These are phyloP conservation scores for Carex kokanica DNA, from an alignment of 176 grass and related monocot genomes.

Conservation along the genomic window DNA sequence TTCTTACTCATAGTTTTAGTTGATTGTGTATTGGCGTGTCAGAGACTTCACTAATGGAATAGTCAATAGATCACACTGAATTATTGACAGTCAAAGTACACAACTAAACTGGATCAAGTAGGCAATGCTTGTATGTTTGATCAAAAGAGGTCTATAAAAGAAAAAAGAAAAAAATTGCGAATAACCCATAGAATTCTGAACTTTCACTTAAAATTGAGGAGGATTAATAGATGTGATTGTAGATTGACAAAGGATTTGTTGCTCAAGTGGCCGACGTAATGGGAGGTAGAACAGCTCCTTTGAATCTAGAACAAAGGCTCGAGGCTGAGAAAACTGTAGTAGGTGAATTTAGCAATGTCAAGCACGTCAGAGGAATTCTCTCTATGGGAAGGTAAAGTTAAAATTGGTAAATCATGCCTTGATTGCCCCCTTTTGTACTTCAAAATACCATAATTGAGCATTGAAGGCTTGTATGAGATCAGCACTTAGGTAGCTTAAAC, in stretches of 20 bases:
- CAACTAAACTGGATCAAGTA: not conserved
- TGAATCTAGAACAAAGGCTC: slow-evolving; percentile 66
- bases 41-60: not conserved
- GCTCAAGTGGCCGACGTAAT: slow-evolving; percentile 87
- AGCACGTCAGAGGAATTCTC: slow-evolving; percentile 92
- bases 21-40: not conserved
- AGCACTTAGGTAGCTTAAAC: not conserved
- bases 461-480: slow-evolving; percentile 1
- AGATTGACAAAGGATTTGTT: slow-evolving; percentile 98
- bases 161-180: not conserved
- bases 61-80: not conserved
- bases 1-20: not conserved
- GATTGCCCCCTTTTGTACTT: not conserved
- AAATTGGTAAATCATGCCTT: not conserved
- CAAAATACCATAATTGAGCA: not conserved
- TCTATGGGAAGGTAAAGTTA: slow-evolving; percentile 88
- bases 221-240: slow-evolving; percentile 5
- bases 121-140: not conserved
- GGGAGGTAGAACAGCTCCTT: slow-evolving; percentile 68
- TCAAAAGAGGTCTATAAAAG: not conserved
- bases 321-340: slow-evolving; percentile 78
- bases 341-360: slow-evolving; percentile 95
- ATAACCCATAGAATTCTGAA: not conserved
- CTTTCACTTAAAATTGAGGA: not conserved
- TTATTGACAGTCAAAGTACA: not conserved